Evolutionary conservation across 352 stramenopile genomes (phyloP).

Genomic region (Phytophthora colocasiae): DNA sequence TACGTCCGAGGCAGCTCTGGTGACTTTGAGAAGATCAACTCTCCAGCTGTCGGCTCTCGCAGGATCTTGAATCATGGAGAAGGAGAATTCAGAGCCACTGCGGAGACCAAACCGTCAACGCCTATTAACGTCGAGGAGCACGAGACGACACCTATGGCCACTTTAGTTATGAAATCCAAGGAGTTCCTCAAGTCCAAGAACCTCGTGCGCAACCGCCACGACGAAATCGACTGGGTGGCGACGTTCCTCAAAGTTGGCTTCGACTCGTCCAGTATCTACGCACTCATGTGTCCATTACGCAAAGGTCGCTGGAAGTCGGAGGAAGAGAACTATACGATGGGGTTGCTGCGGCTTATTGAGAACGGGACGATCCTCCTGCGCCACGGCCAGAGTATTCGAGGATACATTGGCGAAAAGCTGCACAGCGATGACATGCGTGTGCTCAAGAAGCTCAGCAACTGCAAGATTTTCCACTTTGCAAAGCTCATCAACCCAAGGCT

Average conservation of each 20-base stretch:
- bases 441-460: constrained; percentile 88
- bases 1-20: constrained; percentile 8
- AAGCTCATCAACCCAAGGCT: constrained; percentile 69
- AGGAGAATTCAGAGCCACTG: not conserved
- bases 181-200: constrained; percentile 66
- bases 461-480: constrained; percentile 80
- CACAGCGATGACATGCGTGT: constrained; percentile 87
- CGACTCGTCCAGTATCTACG: constrained; percentile 76
- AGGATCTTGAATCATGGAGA: constrained; percentile 13
- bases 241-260: constrained; percentile 82
- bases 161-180: constrained; percentile 70
- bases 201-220: constrained; percentile 74
- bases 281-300: constrained; percentile 74
- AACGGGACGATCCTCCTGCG: constrained; percentile 64
- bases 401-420: constrained; percentile 77
- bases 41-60: not conserved
- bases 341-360: constrained; percentile 70
- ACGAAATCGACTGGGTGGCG: constrained; percentile 82
- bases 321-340: constrained; percentile 79
- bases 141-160: constrained; percentile 55
- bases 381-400: constrained; percentile 73
- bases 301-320: constrained; percentile 81
- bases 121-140: constrained; percentile 1
- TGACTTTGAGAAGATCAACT: not conserved
- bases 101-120: not conserved